Base-by-base conservation (phyloP, 208 protist genomes). In the Trypanosoma lewisi region DNA sequence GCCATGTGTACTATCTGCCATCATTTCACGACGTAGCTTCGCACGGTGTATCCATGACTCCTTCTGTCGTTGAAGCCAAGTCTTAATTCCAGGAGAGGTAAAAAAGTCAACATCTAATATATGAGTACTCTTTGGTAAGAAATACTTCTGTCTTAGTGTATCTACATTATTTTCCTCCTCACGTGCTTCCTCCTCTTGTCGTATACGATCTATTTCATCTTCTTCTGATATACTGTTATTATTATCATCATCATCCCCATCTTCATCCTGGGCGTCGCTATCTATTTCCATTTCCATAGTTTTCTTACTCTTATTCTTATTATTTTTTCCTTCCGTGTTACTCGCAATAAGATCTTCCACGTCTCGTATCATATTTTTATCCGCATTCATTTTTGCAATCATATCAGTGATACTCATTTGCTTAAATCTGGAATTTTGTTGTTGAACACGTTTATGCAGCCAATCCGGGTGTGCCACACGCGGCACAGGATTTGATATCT, bases 401-500 rank as follows among this genome's bases (percentile, higher is more conserved):
- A 96, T 79, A 8, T 75, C 66, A 0, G 61, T 54, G 14, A 96
- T 67, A 23, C 75, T 87, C 14, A 82, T 60, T 66, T 96, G 91
- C 0, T 83, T 75, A 53, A 83, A 96, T 25, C 80, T 78, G 5
- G 91, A 94, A 73, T 71, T 80, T 57, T 82, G 82, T 63, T 95
- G 83, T 28, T 84, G 78, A 17, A 99, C 63, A 33, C 87, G 74
- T 70, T 98, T 95, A 11, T 90, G 55, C 49, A 99, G 85, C 98
- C 99, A 99, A 28, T 98, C 96, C 0, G 99, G 99, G 69, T 99
- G 96, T 16, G 30, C 55, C 33, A 99, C 97, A 6, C 97, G 87
- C 19, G 98, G 97, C 1, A 99, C 94, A 9, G 98, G 98, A 78
- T 99, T 99, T 0, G 67, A 49, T 25, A 99, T 52, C 11, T 75